Evolutionary conservation across 129 eudicot species (phyloP).

Genomic region (Sambucus nigra): DNA sequence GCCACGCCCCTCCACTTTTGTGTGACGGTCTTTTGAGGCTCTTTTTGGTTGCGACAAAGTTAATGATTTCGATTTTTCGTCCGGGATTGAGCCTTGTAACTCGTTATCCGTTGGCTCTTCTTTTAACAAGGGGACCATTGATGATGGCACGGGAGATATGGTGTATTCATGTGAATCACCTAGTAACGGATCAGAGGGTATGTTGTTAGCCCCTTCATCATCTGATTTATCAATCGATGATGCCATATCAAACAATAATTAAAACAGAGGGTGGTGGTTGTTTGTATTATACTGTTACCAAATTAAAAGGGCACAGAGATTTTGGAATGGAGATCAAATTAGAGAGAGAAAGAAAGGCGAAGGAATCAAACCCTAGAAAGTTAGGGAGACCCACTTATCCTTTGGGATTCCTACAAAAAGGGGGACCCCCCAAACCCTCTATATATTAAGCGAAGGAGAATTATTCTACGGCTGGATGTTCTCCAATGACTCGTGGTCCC

Average conservation of each 20-base stretch:
- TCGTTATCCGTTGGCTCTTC: constrained; percentile 41
- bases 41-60: constrained; percentile 33
- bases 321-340: neutral
- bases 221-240: constrained; percentile 13
- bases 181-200: constrained; percentile 32
- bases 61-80: neutral
- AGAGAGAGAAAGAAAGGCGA: constrained; percentile 7
- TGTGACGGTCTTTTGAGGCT: constrained; percentile 69
- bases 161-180: constrained; percentile 33
- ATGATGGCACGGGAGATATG: constrained; percentile 25
- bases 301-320: neutral
- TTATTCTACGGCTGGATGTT: constrained; percentile 15
- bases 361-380: constrained; percentile 26
- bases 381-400: constrained; percentile 34
- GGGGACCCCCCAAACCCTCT: constrained; percentile 16
- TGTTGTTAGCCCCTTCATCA: constrained; percentile 16
- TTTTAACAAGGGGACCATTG: constrained; percentile 19
- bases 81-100: constrained; percentile 18
- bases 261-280: neutral
- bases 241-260: neutral
- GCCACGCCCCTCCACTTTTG: constrained; percentile 93
- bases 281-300: neutral
- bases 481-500: neutral
- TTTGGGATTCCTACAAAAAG: constrained; percentile 22
- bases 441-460: neutral